Evolutionary conservation across 768 basidiomycete genomes (phyloP).

Genomic region (Tubosaeta sp.): DNA sequence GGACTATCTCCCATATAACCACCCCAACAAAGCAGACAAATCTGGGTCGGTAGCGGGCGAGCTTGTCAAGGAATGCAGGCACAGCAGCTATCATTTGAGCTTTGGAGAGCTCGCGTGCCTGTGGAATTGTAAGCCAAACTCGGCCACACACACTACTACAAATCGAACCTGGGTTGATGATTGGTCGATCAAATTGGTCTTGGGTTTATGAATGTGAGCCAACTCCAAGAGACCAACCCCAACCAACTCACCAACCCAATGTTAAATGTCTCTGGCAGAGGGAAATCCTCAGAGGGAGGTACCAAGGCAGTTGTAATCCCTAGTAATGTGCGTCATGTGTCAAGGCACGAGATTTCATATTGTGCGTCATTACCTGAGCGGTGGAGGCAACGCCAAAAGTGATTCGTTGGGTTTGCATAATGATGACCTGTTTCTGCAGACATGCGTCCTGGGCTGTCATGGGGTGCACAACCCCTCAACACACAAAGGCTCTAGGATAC

Average conservation of each 20-base stretch:
- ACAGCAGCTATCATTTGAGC: constrained; percentile 53
- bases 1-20: constrained; percentile 49
- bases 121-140: background rate
- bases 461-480: background rate
- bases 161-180: constrained; percentile 57
- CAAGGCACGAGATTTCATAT: background rate
- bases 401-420: constrained; percentile 75
- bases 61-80: constrained; percentile 54
- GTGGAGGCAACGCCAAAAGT: constrained; percentile 75
- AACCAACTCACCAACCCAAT: constrained; percentile 57
- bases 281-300: constrained; percentile 54
- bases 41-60: constrained; percentile 51
- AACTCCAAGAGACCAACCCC: background rate
- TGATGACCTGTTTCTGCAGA: constrained; percentile 74
- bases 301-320: constrained; percentile 56
- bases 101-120: constrained; percentile 54
- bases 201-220: background rate
- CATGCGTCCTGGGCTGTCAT: constrained; percentile 55
- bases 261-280: constrained; percentile 52
- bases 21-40: constrained; percentile 80
- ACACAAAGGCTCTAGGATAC: background rate
- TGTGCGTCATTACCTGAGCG: constrained; percentile 44
- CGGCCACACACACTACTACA: background rate
- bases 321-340: constrained; percentile 17
- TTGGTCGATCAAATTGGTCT: constrained; percentile 76